Percentiles rank a stretch among this genome's conserved stretches.
Evolutionary conservation across 768 basidiomycete species (phyloP).

Genomic region (Dioszegia hungarica): DNA sequence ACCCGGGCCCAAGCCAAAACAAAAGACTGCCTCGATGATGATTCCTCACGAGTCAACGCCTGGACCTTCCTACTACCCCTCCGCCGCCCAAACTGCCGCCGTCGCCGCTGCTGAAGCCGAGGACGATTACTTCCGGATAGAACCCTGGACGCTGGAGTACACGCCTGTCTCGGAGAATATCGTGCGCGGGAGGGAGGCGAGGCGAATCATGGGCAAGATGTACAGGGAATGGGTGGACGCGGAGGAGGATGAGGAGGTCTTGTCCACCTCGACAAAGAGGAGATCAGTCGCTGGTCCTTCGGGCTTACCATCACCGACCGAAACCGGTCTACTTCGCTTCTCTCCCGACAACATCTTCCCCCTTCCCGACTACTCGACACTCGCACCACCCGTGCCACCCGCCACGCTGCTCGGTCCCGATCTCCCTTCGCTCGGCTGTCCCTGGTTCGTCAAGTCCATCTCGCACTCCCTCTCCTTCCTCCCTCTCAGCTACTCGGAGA

Average conservation of each 20-base stretch:
- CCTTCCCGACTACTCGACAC: conserved; percentile 25
- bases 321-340: conserved; percentile 29
- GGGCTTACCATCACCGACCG: conserved; percentile 39
- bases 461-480: conserved; percentile 30
- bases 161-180: conserved; percentile 40
- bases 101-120: conserved; percentile 14
- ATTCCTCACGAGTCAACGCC: conserved; percentile 1
- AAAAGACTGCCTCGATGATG: conserved; percentile 12
- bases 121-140: conserved; percentile 31
- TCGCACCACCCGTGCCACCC: conserved; percentile 45
- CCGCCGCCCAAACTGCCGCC: conserved; percentile 14
- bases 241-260: conserved; percentile 22
- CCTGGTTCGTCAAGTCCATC: conserved; percentile 22
- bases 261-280: conserved; percentile 5
- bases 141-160: conserved; percentile 41
- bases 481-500: conserved; percentile 33
- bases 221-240: conserved; percentile 39
- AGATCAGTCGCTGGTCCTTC: conserved; percentile 20
- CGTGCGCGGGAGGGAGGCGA: conserved; percentile 18
- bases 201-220: conserved; percentile 26
- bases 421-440: conserved; percentile 16
- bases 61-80: conserved; percentile 3
- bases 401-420: conserved; percentile 23
- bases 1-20: conserved; percentile 15
- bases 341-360: conserved; percentile 30